Conservation (phyloP, 768 basidiomycete genomes). For the Phaffia tasmanica region DNA sequence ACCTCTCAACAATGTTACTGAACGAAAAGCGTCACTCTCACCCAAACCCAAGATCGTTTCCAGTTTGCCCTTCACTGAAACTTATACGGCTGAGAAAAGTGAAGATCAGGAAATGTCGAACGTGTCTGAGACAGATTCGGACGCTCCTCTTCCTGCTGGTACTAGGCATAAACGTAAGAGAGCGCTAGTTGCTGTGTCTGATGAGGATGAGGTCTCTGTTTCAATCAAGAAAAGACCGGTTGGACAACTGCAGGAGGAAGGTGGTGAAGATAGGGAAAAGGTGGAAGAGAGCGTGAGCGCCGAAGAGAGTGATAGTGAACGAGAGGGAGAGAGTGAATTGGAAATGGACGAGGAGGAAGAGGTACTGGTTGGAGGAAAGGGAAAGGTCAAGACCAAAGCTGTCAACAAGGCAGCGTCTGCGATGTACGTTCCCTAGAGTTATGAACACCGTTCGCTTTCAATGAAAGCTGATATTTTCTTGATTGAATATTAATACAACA, state of each 20-base stretch:
- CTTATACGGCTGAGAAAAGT: too few species aligned
- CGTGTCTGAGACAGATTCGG: too few species aligned
- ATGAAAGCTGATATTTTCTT: too few species aligned
- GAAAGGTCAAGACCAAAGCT: conserved; percentile 1
- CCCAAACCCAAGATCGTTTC: too few species aligned
- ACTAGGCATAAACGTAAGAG: not conserved
- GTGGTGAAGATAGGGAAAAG: not conserved
- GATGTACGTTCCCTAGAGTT: not conserved
- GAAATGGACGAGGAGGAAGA: not conserved
- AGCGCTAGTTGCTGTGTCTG: not conserved
- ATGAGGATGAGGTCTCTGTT: not conserved
- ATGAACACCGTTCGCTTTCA: conserved; percentile 6
- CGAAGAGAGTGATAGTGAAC: not conserved
- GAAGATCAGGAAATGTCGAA: too few species aligned
- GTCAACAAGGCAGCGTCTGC: not conserved
- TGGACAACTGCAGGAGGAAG: not conserved
- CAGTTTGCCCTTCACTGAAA: too few species aligned
- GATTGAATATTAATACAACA: not conserved
- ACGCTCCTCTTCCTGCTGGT: too few species aligned
- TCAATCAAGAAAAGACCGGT: not conserved
- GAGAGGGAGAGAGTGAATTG: too few species aligned
- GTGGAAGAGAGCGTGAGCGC: not conserved
- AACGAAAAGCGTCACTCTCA: too few species aligned
- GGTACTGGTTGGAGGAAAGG: not conserved
- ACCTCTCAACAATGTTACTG: too few species aligned